These are phyloP conservation scores for Metarhizium guizhouense DNA, from an alignment of 2,329 filamentous ascomycete genomes.

Conservation along the genomic window DNA sequence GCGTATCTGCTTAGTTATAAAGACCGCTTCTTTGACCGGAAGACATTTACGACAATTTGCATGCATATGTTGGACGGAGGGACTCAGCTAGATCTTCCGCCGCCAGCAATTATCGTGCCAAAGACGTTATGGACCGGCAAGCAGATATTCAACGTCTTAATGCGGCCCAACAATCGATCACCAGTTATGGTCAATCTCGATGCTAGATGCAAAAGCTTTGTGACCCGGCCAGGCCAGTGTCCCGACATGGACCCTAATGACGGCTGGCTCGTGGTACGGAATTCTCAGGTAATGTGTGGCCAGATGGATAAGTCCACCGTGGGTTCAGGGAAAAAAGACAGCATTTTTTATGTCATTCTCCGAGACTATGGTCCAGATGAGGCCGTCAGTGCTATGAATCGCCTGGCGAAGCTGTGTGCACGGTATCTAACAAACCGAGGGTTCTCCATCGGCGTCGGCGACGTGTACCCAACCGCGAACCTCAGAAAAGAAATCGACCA, in stretches of 20 bases:
- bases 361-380: constrained; percentile 87
- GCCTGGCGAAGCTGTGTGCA: constrained; percentile 81
- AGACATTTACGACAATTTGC: constrained; percentile 79
- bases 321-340: constrained; percentile 95
- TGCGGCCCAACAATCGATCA: constrained; percentile 77
- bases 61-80: constrained; percentile 85
- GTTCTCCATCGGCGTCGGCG: constrained; percentile 91
- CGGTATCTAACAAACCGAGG: constrained; percentile 81
- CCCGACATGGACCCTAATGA: constrained; percentile 78
- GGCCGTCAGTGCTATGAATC: constrained; percentile 86
- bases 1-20: constrained; percentile 86
- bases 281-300: constrained; percentile 94
- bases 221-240: constrained; percentile 41
- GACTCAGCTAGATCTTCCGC: constrained; percentile 74
- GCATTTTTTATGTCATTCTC: constrained; percentile 90
- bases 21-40: constrained; percentile 83
- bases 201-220: constrained; percentile 78
- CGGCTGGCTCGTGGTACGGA: constrained; percentile 86
- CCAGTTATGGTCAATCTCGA: constrained; percentile 84
- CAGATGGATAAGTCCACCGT: constrained; percentile 96
- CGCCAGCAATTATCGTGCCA: constrained; percentile 77
- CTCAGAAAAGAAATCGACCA: constrained; percentile 28
- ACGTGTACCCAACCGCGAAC: constrained; percentile 76
- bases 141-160: constrained; percentile 83
- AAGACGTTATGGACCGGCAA: constrained; percentile 91